Conservation (phyloP, 2,329 filamentous ascomycete species). For the Apiospora koreana region DNA sequence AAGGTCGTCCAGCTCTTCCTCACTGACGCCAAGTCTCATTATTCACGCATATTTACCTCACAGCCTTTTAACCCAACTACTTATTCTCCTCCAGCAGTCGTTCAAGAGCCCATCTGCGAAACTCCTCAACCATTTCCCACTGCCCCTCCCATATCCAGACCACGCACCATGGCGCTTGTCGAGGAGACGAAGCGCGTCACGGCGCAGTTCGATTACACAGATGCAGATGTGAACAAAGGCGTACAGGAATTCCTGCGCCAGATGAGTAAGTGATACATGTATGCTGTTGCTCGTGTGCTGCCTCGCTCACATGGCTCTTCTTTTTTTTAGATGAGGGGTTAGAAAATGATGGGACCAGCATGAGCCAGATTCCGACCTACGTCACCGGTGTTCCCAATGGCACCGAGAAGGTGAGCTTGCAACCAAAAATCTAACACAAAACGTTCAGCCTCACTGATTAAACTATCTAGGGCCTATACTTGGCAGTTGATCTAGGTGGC, state of each 20-base stretch:
- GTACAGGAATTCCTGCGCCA: slow-evolving; percentile 85
- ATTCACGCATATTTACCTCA: slow-evolving; percentile 35
- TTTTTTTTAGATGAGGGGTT: slow-evolving; percentile 72
- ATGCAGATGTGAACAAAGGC: slow-evolving; percentile 75
- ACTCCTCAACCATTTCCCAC: slow-evolving; percentile 57
- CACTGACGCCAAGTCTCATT: slow-evolving; percentile 48
- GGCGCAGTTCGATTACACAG: slow-evolving; percentile 80
- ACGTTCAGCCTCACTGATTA: background rate
- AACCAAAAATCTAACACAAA: background rate
- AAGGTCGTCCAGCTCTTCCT: slow-evolving; percentile 56
- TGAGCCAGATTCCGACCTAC: slow-evolving; percentile 97
- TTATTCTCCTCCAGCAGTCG: slow-evolving; percentile 45
- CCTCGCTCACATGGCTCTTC: slow-evolving; percentile 17
- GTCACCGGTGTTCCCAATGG: slow-evolving; percentile 95
- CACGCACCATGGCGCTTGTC: slow-evolving; percentile 61
- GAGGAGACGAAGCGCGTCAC: slow-evolving; percentile 79
- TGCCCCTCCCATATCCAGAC: slow-evolving; percentile 53
- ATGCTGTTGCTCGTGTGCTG: background rate
- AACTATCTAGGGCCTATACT: slow-evolving; percentile 76
- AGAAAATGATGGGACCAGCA: slow-evolving; percentile 71
- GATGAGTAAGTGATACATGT: slow-evolving; percentile 62
- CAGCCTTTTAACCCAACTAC: slow-evolving; percentile 35
- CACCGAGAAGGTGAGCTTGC: slow-evolving; percentile 78
- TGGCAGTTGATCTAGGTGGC: slow-evolving; percentile 95
- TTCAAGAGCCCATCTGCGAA: slow-evolving; percentile 53